Evolutionary conservation across 169 alveolate genomes (phyloP).

Genomic region (Hammondia hammondi): DNA sequence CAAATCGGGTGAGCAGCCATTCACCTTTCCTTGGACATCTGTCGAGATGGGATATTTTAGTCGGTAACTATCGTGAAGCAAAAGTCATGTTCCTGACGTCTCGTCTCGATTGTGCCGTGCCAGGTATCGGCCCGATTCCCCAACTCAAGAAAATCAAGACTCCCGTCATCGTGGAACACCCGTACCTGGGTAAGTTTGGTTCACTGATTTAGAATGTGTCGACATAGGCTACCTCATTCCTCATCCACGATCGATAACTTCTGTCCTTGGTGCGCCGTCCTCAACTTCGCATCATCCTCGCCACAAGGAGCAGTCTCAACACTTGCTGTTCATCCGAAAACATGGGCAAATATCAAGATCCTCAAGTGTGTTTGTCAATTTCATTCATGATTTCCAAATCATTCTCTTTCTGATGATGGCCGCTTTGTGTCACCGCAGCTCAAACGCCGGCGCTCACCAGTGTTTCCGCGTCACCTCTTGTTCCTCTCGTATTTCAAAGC

Average conservation of each 20-base stretch:
- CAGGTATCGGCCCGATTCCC: conserved; percentile 71
- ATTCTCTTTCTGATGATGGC: neutral
- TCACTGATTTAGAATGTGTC: neutral
- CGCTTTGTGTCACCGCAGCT: neutral
- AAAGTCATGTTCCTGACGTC: no score
- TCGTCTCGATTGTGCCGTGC: no score
- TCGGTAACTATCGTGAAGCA: no score
- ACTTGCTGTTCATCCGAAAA: no score
- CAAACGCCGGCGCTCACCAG: neutral
- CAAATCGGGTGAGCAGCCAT: conserved; percentile 61
- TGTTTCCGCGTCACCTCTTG: no score
- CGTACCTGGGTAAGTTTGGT: conserved; percentile 15
- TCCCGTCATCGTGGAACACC: conserved; percentile 56
- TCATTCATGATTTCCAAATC: no score
- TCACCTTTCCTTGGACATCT: no score
- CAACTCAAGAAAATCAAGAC: conserved; percentile 60
- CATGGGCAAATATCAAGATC: no score
- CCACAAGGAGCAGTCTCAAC: neutral
- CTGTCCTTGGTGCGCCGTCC: neutral
- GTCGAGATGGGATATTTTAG: no score
- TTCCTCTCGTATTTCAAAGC: no score
- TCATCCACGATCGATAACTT: neutral
- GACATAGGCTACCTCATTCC: neutral
- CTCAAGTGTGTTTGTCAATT: no score
- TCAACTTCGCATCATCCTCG: neutral